Base-by-base conservation (phyloP, 805 yeast species). In the Ogataea nitratoaversa region DNA sequence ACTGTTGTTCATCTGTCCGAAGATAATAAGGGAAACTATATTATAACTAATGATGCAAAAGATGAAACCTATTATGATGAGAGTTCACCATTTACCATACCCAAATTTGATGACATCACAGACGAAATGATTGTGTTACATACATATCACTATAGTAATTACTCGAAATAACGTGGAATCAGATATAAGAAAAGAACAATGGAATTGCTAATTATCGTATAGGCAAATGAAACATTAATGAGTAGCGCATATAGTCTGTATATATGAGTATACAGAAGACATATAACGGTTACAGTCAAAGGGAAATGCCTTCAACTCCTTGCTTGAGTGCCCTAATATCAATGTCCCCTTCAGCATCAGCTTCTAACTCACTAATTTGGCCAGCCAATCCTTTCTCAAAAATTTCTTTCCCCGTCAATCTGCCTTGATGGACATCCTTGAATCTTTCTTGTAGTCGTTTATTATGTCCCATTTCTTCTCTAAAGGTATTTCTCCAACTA, bases 301-400 rank as follows among this genome's bases (percentile, higher is more conserved):
- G n/a, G n/a, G n/a, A n/a, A 11, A 42, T 28, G 24, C 43, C 48
- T 18, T 49, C 45, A 27, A 52, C 23, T 20, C 43, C 43, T 17
- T 48, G 42, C 34, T 38, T 46, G 20, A 49, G 8, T 11, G 41
- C 41, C 41, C 51, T 25, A n/a, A 22, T 40, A 29, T 34, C 49
- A 16, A 37, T 49, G 19, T 35, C 47, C 19, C 44, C 51, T 31
- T 59, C 67, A 3, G 58, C 51, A 28, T 59, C 67, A 3, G 58
- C 76, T 5, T 69, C 78, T 12, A 66, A 72, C 32, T 72, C 81
- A 32, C 78, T 90, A 19, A 67, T 80, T 27, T 76, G 82, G 38
- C 81, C 82, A 31, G 84, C 95, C 51, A 93, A 73, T 33, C 98
- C 98, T 54, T 74, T 74, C 57, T 89, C 98, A 57, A 91, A 91